Conservation (phyloP, 495 filamentous ascomycete genomes). For the Tuber borchii region DNA sequence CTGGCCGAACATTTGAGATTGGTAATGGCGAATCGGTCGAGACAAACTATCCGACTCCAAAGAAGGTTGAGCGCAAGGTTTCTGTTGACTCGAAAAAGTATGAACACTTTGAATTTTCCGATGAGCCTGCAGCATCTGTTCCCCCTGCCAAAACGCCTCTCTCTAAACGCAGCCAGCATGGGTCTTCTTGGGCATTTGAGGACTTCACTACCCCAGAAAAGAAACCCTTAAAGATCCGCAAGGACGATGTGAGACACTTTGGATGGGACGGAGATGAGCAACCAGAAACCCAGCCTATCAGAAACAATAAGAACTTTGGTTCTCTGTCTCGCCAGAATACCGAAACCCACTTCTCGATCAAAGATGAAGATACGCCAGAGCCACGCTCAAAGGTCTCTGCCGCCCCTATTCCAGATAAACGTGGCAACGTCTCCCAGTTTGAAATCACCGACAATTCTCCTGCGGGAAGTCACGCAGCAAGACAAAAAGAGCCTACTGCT, state of each 20-base stretch:
- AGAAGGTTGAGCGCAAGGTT: slow-evolving; percentile 15
- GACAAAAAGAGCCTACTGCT: slow-evolving; percentile 20
- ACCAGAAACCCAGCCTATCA: slow-evolving; percentile 52
- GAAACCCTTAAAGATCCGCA: slow-evolving; percentile 47
- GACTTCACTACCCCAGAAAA: slow-evolving; percentile 80
- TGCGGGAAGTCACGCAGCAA: slow-evolving; percentile 11
- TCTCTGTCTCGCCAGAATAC: slow-evolving; percentile 67
- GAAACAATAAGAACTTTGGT: slow-evolving; percentile 48
- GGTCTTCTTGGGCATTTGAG: slow-evolving; percentile 73
- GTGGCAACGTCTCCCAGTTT: slow-evolving; percentile 26
- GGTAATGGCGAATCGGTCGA: slow-evolving; percentile 32
- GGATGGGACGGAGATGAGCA: slow-evolving; percentile 61
- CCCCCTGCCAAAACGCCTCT: slow-evolving; percentile 44
- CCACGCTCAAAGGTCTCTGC: slow-evolving; percentile 26
- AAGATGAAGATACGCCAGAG: slow-evolving; percentile 30
- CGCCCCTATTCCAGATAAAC: slow-evolving; percentile 11
- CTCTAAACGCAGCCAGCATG: slow-evolving; percentile 56
- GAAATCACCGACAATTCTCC: slow-evolving; percentile 40
- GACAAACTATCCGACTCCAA: slow-evolving; percentile 37
- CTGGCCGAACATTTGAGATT: slow-evolving; percentile 36
- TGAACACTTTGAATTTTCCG: slow-evolving; percentile 78
- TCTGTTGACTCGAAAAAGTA: slow-evolving; percentile 62
- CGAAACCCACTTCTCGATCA: slow-evolving; percentile 70
- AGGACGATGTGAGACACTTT: slow-evolving; percentile 62
- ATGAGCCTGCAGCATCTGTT: slow-evolving; percentile 45